Conservation (phyloP, 192 early-diverging fungal species). For the Umbelopsis isabellina region DNA sequence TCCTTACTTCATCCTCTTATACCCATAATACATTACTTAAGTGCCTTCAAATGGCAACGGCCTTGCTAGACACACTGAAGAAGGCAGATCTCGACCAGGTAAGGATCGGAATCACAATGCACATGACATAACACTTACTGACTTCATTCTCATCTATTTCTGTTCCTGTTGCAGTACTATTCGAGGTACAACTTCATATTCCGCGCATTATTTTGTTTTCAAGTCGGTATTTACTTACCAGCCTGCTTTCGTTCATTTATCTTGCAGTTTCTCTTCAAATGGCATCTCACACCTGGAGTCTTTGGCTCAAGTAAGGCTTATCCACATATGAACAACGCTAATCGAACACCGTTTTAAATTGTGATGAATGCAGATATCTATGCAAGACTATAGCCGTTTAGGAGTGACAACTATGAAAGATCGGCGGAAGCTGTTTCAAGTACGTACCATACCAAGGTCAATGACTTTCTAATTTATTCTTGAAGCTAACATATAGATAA, state of each 20-base stretch:
- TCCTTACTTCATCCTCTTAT: not conserved
- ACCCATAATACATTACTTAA: not conserved
- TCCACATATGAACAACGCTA: not conserved
- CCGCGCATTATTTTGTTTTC: not conserved
- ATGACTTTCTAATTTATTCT: not conserved
- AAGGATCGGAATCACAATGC: not conserved
- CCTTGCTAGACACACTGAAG: slow-evolving; percentile 67
- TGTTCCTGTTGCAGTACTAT: slow-evolving; percentile 46
- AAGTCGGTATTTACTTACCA: not conserved
- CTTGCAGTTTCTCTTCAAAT: slow-evolving; percentile 58
- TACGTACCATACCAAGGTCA: slow-evolving; percentile 13
- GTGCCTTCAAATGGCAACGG: slow-evolving; percentile 34
- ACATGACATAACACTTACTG: slow-evolving; percentile 2
- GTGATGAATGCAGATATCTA: slow-evolving; percentile 60
- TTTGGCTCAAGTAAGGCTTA: slow-evolving; percentile 55
- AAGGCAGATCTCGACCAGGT: slow-evolving; percentile 66
- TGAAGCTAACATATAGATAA: not conserved
- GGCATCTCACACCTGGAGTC: slow-evolving; percentile 65
- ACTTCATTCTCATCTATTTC: slow-evolving; percentile 12
- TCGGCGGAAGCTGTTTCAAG: slow-evolving; percentile 57
- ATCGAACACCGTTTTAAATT: not conserved
- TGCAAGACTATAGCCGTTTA: slow-evolving; percentile 70
- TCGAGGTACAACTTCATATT: slow-evolving; percentile 41
- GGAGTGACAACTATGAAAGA: slow-evolving; percentile 64
- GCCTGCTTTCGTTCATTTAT: slow-evolving; percentile 9